Evolutionary conservation across 1,284 basidiomycete species (phyloP), one percentile per base, ranked within the genome.

Genomic region (Ceratorhiza oryzae-sativae): DNA sequence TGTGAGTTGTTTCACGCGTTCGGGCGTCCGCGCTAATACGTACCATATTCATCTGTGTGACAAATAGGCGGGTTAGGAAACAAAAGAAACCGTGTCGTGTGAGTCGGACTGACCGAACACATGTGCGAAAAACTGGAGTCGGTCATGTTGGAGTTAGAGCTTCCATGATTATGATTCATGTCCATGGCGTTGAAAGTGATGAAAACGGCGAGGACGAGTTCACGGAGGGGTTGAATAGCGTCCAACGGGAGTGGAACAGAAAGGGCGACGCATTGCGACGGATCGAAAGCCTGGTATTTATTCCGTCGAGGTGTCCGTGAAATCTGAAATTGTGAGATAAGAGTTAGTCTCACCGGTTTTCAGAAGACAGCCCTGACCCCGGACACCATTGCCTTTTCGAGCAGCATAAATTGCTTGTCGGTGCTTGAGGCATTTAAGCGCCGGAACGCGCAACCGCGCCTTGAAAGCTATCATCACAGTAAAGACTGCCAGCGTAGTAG

Each of bases 1-100:
- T 13, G 36, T 39, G 23, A 20, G 20, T 12, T 13, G 49, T n/a
- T 30, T 34, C 3, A 45, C n/a, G 30, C 27, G 49, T 39, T 18
- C 10, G 6, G 6, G 13, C 15, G 20, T 46, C 4, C 10, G 25
- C 3, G 1, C 36, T 1, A 12, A 13, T 45, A n/a, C 53, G 12
- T 36, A 71, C 67, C 67, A 71, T 71, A 34, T 32, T 71, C 67
- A 71, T 71, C 67, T 71, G 23, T 15, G 15, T n/a, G 30, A 39
- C 20, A 34, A 12, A 12, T 3, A 39, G 6, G 13, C 36, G 36
- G 36, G 36, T 39, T n/a, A n/a, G n/a, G n/a, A 13, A 39, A 39
- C 36, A 39, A 6, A 6, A 13, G 36, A 6, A 39, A 39, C 8
- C 9, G 15, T 13, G 6, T 13, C 6, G 45, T 49, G 18, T 12